Base-by-base conservation (phyloP, 768 basidiomycete species). In the Panellus pusillus region DNA sequence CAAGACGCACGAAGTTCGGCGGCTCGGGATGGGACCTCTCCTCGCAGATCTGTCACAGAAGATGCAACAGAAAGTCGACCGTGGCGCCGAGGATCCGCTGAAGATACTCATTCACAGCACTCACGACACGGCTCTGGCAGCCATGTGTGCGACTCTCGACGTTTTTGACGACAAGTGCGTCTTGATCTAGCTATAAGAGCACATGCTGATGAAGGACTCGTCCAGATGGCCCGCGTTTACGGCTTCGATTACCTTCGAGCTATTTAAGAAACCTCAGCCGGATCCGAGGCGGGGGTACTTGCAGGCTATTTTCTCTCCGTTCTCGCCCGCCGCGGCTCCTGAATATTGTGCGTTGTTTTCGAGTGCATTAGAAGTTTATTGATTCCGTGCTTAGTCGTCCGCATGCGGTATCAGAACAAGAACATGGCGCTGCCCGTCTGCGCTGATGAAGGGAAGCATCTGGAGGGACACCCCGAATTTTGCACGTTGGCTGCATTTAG, bases 341-440 rank as follows among this genome's bases (percentile, higher is more conserved):
- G 76, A 80, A 52, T 70, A 79, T 50, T 82, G 81, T 81, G 64
- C 3, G 76, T 67, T 12, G 11, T 19, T 12, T 24, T 2, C 43
- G 9, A 1, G n/a, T 44, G 27, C 17, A 11, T 24, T 24, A 24
- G 18, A 40, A 14, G 2, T 36, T 20, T 31, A 13, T 20, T 18
- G 42, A 15, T 0, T 18, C 13, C 13, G 19, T 44, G 24, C 24
- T 37, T 55, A 86, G 85, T 78, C 62, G 73, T 91, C 42, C 81
- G 89, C n/a, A 82, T 89, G 79, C 79, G 89, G 20, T 88, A 90
- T 63, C 84, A 89, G 69, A 88, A 88, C 70, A 75, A 76, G 53
- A 79, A 79, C 61, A 68, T 90, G 70, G 45, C 71, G 2, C 71
- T 91, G 6, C 89, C 89, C 0, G 53, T 82, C 13, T 91, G 89